Percentiles rank a stretch among this genome's conserved stretches.
Conservation (phyloP, 176 grass and related monocot genomes). For the Cenchrus purpureus region DNA sequence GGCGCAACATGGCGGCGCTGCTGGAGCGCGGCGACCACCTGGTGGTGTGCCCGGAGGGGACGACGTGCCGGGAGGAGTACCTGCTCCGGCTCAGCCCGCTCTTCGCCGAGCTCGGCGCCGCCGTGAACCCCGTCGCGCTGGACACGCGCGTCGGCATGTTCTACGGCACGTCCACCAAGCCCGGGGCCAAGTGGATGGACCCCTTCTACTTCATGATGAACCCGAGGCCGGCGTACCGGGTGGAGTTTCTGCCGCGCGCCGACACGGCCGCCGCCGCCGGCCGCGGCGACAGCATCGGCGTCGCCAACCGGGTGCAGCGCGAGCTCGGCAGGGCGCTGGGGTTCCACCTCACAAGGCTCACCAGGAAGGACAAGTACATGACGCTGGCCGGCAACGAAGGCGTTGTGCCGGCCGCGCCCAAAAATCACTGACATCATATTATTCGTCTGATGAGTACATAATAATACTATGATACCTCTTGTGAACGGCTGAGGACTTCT, state of each 20-base stretch:
- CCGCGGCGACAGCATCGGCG: constrained; percentile 48
- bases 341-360: constrained; percentile 52
- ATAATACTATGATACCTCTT: neutral
- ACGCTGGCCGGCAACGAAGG: constrained; percentile 67
- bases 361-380: constrained; percentile 68
- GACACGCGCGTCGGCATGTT: constrained; percentile 59
- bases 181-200: constrained; percentile 65
- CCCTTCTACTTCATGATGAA: constrained; percentile 78
- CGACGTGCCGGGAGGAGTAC: constrained; percentile 74
- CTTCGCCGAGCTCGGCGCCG: constrained; percentile 54
- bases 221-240: constrained; percentile 52
- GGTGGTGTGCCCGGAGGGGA: constrained; percentile 85
- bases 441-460: neutral
- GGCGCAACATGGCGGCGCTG: constrained; percentile 50
- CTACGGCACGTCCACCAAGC: constrained; percentile 69
- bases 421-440: neutral
- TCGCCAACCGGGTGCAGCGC: constrained; percentile 56
- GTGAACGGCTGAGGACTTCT: neutral
- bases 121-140: constrained; percentile 59
- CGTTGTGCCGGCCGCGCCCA: constrained; percentile 35
- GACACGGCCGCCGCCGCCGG: no score
- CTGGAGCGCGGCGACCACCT: constrained; percentile 56
- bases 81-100: constrained; percentile 78
- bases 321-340: constrained; percentile 53
- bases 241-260: constrained; percentile 54